phyloP scores from a whole-genome alignment of 495 filamentous ascomycete species.

The Xylaria cubensis region DNA sequence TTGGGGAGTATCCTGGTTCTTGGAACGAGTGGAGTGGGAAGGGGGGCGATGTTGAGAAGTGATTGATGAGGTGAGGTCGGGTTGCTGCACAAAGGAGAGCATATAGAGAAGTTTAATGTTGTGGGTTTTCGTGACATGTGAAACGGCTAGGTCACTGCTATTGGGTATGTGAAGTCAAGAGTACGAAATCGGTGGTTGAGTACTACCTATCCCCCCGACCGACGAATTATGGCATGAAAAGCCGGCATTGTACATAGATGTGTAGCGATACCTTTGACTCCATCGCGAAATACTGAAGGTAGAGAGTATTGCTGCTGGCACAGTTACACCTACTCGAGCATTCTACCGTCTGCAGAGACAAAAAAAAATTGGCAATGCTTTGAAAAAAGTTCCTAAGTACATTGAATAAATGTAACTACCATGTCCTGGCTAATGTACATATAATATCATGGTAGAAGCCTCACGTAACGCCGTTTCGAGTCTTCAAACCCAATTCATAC shows the following conservation, averaged over 20 bases:
- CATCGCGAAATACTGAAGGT: background rate
- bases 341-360: background rate
- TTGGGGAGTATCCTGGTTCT: slow-evolving; percentile 86
- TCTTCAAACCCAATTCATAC: background rate
- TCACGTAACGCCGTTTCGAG: slow-evolving; percentile 15
- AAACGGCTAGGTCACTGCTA: background rate
- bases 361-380: background rate
- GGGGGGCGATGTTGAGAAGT: slow-evolving; percentile 66
- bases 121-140: background rate
- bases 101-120: no score
- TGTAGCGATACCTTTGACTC: background rate
- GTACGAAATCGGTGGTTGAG: background rate
- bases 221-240: background rate
- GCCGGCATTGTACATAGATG: background rate
- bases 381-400: background rate
- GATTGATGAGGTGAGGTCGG: slow-evolving; percentile 16
- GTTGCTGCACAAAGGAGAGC: background rate
- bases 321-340: background rate
- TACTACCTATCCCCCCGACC: background rate
- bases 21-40: slow-evolving; percentile 86
- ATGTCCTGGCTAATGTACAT: slow-evolving; percentile 17
- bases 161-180: background rate
- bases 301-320: background rate
- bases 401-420: background rate
- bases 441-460: slow-evolving; percentile 9